Evolutionary conservation across 2,329 filamentous ascomycete species (phyloP).

Genomic region (Monosporascus sp.): DNA sequence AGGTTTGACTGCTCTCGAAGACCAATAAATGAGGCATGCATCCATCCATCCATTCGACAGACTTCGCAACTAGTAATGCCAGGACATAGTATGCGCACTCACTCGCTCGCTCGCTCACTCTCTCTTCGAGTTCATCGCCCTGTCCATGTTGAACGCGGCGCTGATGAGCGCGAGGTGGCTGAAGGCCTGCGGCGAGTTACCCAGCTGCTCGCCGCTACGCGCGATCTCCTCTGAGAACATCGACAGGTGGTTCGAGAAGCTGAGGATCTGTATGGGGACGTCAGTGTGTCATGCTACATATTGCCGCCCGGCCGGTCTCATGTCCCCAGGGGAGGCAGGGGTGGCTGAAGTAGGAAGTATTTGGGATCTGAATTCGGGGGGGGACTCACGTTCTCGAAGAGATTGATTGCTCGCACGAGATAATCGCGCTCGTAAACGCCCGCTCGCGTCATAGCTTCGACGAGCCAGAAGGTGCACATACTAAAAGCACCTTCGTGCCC

Average conservation of each 20-base stretch:
- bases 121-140: conserved; percentile 26
- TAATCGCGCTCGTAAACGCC: conserved; percentile 61
- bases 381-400: conserved; percentile 60
- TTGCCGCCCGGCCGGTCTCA: neutral
- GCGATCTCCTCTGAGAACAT: conserved; percentile 81
- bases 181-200: conserved; percentile 76
- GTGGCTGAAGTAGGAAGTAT: neutral
- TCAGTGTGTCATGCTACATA: neutral
- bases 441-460: conserved; percentile 70
- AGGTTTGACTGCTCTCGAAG: too few species aligned
- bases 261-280: conserved; percentile 45
- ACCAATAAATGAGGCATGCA: too few species aligned
- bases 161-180: conserved; percentile 71
- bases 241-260: conserved; percentile 69
- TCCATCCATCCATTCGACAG: too few species aligned
- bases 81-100: too few species aligned
- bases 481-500: conserved; percentile 71
- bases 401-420: conserved; percentile 54
- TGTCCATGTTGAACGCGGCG: conserved; percentile 70
- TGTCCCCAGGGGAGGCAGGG: neutral
- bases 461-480: conserved; percentile 81
- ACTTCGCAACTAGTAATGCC: too few species aligned
- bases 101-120: too few species aligned
- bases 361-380: too few species aligned
- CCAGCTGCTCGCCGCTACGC: conserved; percentile 68